These are phyloP conservation scores for Lichtheimia corymbifera DNA, from an alignment of 371 early-diverging fungal genomes.

Conservation along the genomic window DNA sequence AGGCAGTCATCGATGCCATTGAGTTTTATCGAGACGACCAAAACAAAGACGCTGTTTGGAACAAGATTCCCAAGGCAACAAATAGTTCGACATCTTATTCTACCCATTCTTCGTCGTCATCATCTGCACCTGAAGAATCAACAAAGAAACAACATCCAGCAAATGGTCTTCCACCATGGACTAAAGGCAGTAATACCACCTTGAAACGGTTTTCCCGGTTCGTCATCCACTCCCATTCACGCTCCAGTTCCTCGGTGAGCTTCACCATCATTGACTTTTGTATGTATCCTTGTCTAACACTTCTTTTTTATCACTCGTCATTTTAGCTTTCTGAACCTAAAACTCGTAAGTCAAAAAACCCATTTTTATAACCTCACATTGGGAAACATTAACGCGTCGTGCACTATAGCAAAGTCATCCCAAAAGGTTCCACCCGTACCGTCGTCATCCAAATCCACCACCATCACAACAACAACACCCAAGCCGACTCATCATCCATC, in stretches of 20 bases:
- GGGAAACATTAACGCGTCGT: too few relatives aligned
- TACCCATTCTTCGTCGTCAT: slow-evolving; percentile 6
- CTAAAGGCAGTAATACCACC: slow-evolving; percentile 11
- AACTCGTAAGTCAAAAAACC: too few relatives aligned
- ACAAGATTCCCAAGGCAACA: slow-evolving; percentile 72
- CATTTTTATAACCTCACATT: too few relatives aligned
- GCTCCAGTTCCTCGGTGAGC: slow-evolving; percentile 1
- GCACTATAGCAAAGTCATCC: too few relatives aligned
- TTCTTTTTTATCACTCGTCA: too few relatives aligned
- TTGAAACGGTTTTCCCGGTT: slow-evolving; percentile 10
- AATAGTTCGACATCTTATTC: slow-evolving; percentile 9
- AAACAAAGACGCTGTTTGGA: slow-evolving; percentile 77
- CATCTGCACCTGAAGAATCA: slow-evolving; percentile 1
- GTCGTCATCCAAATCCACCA: slow-evolving; percentile 9
- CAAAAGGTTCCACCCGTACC: neutral
- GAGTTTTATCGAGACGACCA: slow-evolving; percentile 81
- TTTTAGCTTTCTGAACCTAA: too few relatives aligned
- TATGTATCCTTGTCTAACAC: too few relatives aligned
- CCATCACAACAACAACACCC: slow-evolving; percentile 9
- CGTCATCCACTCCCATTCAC: slow-evolving; percentile 6
- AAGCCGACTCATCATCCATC: neutral
- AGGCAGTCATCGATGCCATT: slow-evolving; percentile 91
- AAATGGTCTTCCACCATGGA: slow-evolving; percentile 1
- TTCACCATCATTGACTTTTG: neutral
- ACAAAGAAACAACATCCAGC: neutral